Evolutionary conservation across 495 filamentous ascomycete genomes (phyloP).

Genomic region (Penicillium silybi): DNA sequence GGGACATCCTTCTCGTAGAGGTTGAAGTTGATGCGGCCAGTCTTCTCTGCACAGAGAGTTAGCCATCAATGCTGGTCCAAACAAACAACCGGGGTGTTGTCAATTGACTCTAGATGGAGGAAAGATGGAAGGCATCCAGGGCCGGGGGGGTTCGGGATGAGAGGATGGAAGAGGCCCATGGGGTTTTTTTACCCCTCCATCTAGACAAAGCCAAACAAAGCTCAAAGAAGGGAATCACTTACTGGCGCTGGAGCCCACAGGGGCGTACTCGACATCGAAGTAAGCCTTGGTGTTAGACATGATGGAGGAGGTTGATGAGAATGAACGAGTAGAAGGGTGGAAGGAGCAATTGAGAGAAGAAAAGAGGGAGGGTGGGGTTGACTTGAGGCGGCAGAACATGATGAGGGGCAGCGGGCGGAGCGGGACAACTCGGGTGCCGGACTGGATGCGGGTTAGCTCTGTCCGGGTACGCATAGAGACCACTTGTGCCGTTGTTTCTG

Average conservation of each 20-base stretch:
- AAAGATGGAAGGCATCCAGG: background rate
- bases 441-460: slow-evolving; percentile 25
- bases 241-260: slow-evolving; percentile 57
- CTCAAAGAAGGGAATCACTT: slow-evolving; percentile 34
- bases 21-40: slow-evolving; percentile 81
- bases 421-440: slow-evolving; percentile 28
- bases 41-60: slow-evolving; percentile 53
- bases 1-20: slow-evolving; percentile 86
- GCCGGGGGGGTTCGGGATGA: background rate
- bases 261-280: slow-evolving; percentile 62
- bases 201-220: background rate
- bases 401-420: slow-evolving; percentile 42
- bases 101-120: background rate
- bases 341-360: slow-evolving; percentile 48
- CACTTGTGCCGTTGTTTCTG: slow-evolving; percentile 17
- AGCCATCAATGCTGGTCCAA: slow-evolving; percentile 8
- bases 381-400: slow-evolving; percentile 51
- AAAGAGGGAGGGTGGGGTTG: slow-evolving; percentile 48
- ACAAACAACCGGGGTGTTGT: background rate
- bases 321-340: slow-evolving; percentile 42
- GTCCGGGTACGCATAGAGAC: slow-evolving; percentile 15
- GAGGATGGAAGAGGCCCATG: slow-evolving; percentile 2
- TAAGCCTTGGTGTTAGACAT: slow-evolving; percentile 63
- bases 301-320: slow-evolving; percentile 60
- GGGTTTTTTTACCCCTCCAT: slow-evolving; percentile 12